Percentiles rank a stretch among this genome's conserved stretches.
Evolutionary conservation across 139 green algal genomes (phyloP).

Genomic region (Ettlia oleoabundans): DNA sequence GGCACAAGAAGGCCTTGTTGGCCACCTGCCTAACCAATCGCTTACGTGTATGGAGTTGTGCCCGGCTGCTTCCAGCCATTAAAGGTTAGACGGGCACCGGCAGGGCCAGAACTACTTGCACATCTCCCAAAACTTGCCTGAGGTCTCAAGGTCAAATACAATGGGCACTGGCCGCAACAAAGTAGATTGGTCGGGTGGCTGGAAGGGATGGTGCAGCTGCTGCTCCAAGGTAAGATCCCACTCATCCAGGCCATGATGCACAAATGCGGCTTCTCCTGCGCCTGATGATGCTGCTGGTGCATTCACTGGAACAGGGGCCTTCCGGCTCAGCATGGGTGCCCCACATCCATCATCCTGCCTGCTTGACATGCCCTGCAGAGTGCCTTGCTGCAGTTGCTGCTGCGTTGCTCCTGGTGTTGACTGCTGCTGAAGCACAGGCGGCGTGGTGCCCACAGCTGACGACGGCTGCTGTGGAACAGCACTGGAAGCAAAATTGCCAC

Average conservation of each 20-base stretch:
- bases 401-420: background rate
- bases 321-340: too few species aligned
- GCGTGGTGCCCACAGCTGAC: too few species aligned
- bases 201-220: conserved; percentile 13
- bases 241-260: background rate
- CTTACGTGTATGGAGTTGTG: too few species aligned
- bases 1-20: too few species aligned
- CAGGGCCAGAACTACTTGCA: too few species aligned
- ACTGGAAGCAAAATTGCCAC: too few species aligned
- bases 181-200: background rate
- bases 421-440: background rate
- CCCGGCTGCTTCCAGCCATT: background rate
- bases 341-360: too few species aligned
- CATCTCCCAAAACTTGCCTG: conserved; percentile 21
- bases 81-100: background rate
- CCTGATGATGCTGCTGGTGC: background rate
- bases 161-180: conserved; percentile 33
- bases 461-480: too few species aligned
- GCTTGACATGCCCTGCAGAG: too few species aligned
- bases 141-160: conserved; percentile 72
- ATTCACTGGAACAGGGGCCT: background rate
- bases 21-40: too few species aligned
- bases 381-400: background rate
- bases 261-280: background rate
- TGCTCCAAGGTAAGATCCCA: background rate